A percentile compares a stretch with the other conserved stretches of the same genome.
Evolutionary conservation across 2,329 filamentous ascomycete species (phyloP).

Genomic region (Trichoderma oligosporum): DNA sequence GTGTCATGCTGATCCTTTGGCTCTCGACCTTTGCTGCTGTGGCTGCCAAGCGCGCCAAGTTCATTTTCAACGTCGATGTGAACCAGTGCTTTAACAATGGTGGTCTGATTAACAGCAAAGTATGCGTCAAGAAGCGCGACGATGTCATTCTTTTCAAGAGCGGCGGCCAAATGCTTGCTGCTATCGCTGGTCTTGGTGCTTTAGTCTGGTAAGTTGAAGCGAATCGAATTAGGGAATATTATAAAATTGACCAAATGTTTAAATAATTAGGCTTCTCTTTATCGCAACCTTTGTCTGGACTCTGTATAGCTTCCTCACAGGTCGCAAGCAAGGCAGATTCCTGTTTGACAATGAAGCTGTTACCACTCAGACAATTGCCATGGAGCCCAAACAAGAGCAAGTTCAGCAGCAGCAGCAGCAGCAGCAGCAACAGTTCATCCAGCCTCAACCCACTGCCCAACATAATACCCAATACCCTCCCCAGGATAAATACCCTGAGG

Average conservation of each 20-base stretch:
- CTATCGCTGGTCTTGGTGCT: slow-evolving; percentile 43
- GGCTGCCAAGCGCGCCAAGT: slow-evolving; percentile 39
- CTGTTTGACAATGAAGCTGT: slow-evolving; percentile 22
- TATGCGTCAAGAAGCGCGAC: slow-evolving; percentile 34
- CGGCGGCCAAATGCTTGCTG: slow-evolving; percentile 37
- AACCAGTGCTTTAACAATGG: slow-evolving; percentile 37
- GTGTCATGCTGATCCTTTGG: slow-evolving; percentile 46
- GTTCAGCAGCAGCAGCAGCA: slow-evolving; percentile 24
- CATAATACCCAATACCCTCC: slow-evolving; percentile 20
- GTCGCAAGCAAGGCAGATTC: slow-evolving; percentile 39
- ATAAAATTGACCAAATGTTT: not conserved
- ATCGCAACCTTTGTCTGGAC: slow-evolving; percentile 37
- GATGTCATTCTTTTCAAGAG: slow-evolving; percentile 35
- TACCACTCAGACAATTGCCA: slow-evolving; percentile 30
- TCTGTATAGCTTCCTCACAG: slow-evolving; percentile 33
- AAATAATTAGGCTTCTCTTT: slow-evolving; percentile 39
- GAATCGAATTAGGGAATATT: too few species aligned
- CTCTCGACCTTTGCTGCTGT: slow-evolving; percentile 42
- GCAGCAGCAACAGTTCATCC: slow-evolving; percentile 18
- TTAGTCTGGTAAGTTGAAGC: slow-evolving; percentile 37
- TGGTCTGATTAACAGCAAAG: slow-evolving; percentile 38
- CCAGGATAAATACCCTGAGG: slow-evolving; percentile 25
- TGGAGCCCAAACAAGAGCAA: slow-evolving; percentile 33
- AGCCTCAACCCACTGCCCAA: slow-evolving; percentile 15
- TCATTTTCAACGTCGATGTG: slow-evolving; percentile 32